Base-by-base conservation (phyloP, 352 stramenopile species). In the Pseudoperonospora humuli region DNA sequence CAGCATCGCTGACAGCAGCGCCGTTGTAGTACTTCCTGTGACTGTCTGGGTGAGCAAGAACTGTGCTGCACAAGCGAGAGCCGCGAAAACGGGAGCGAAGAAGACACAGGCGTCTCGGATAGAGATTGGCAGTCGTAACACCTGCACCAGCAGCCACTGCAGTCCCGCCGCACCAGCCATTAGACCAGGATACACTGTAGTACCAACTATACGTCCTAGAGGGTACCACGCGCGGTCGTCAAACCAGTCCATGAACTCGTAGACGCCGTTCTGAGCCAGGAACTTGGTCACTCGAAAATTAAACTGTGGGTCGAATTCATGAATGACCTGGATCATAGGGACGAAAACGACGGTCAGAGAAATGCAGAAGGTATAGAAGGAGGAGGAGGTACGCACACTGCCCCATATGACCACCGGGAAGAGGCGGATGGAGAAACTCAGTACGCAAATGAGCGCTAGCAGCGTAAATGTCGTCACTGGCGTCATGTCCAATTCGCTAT, bases 281-380 rank as follows among this genome's bases (percentile, higher is more conserved):
- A 96, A 95, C 70, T 98, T 97, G 38, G 96, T 98, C 18, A 96
- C 96, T 45, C 96, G 86, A 75, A 96, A 99, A 65, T 99, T 99
- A 67, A 99, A 99, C 58, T 98, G 98, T 25, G 96, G 85, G 39
- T 96, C 84, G 51, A 89, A 96, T 65, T 96, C 85, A 39, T 96
- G 82, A 57, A 96, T 96, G 29, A 96, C 80, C 65, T 84, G 62
- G 8, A 19, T 9, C 24, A 38, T 18, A 23, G 15, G 17, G 4
- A 60, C 5, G 23, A 8, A 24, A 40, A n/a, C 14, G n/a, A 21
- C 2, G 14, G 18, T 45, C 24, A 52, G 27, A 53, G 21, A 31
- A n/a, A 18, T 9, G 24, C 3, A 8, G 24, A 15, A 14, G 11
- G 35, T 4, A 14, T 2, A 15, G 47, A 7, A 39, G 9, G 10